Evolutionary conservation across 179 eudicot species (phyloP), one percentile per base, ranked within the genome.

Genomic region (Beta macrorhiza): DNA sequence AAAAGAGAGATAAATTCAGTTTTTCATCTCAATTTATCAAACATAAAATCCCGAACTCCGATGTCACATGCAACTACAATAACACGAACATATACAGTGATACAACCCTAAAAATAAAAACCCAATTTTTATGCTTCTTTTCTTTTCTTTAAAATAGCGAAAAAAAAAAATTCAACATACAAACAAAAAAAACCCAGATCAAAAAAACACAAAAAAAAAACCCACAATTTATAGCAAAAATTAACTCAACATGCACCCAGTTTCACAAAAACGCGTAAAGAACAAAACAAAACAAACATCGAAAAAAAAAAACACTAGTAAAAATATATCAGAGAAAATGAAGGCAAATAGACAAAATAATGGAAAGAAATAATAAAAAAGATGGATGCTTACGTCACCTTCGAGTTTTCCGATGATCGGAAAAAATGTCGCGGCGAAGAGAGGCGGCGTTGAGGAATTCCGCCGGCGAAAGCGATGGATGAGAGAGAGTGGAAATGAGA

Each of bases 321-420:
- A 45, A 47, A 45, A 44, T 4, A 37, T 37, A 37, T 16, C 0
- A 16, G 29, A 51, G 10, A 78, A 63, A 29, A 12, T 3, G 25
- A 25, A 9, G 17, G 69, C 42, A 65, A 16, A 65, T 5, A 61
- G 32, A 61, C 16, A 22, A 63, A 25, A 22, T 20, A 29, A 57
- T 8, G 37, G 3, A 44, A 7, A 71, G 5, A 69, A 29, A 20
- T 2, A 3, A 45, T 17, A 1, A 1, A 79, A 56, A 53, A 2
- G 55, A 56, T 13, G 19, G 49, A 72, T 13, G 16, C 37, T 42
- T n/a, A 22, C 59, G 59, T 71, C 47, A 42, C 58, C 44, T 72
- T 1, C 62, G 63, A 29, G 12, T 6, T 59, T 19, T 16, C 17
- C 58, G 76, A 71, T 15, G 77, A 79, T 79, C 82, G 82, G 61